Percentiles rank a stretch among this genome's conserved stretches.
phyloP scores from a whole-genome alignment of 2,329 filamentous ascomycete genomes.

The Monosporascus sp. region DNA sequence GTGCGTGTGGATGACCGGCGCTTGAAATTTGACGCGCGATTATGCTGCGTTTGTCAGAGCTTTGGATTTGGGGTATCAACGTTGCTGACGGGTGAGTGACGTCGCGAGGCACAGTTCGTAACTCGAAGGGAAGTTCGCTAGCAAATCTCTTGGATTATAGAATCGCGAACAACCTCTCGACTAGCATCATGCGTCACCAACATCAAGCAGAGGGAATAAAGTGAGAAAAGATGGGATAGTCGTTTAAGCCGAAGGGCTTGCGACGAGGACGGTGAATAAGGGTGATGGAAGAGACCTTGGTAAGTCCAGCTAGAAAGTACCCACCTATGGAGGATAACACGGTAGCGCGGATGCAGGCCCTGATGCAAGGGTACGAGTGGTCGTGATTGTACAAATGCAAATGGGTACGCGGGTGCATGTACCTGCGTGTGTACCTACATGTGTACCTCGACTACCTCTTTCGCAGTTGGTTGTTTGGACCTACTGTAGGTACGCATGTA shows the following conservation, averaged over 20 bases:
- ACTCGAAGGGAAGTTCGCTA: background rate
- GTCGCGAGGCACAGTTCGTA: background rate
- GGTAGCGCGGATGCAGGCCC: background rate
- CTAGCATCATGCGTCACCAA: background rate
- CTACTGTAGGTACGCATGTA: too few species aligned
- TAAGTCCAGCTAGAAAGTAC: background rate
- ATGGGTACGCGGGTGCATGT: background rate
- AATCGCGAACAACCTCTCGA: background rate
- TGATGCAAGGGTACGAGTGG: background rate
- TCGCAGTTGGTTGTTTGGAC: background rate
- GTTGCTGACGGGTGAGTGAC: background rate
- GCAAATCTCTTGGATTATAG: background rate
- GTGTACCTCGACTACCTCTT: background rate
- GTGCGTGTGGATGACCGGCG: conserved; percentile 22
- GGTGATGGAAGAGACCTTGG: background rate
- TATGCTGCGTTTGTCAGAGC: conserved; percentile 35
- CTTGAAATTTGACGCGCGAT: conserved; percentile 42
- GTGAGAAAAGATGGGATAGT: background rate
- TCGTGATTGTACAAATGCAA: background rate
- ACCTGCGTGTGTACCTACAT: background rate
- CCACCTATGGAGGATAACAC: too few species aligned
- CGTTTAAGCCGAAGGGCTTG: background rate
- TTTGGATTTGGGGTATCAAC: conserved; percentile 3
- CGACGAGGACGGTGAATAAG: background rate
- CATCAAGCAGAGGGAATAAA: background rate